Evolutionary conservation across 2,329 filamentous ascomycete genomes (phyloP), one percentile per base, ranked within the genome.

Genomic region (Amauroascus verrucosus): DNA sequence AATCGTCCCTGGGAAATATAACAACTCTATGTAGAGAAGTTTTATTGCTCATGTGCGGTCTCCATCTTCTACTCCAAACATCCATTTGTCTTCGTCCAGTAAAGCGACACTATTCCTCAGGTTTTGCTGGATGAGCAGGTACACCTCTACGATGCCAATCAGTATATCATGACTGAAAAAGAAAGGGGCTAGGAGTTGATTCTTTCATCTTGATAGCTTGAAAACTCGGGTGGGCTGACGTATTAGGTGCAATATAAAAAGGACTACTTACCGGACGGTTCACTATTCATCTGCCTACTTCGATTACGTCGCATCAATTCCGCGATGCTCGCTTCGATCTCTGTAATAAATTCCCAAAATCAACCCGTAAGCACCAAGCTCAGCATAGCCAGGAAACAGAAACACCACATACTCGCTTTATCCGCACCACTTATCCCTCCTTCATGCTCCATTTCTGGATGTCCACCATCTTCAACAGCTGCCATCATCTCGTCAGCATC

Each of bases 41-140:
- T 32, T 51, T 13, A 18, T 11, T 28, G n/a, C 4, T 64, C 59
- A 68, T 37, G 59, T 59, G 26, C 48, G 64, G 51, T 60, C 67
- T 56, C 75, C 71, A 51, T 80, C 76, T 61, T 88, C 85, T 1
- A 80, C 74, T 66, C 90, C 87, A 69, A 86, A 95, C 84, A 95
- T 94, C 89, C 89, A 95, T 62, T 84, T 86, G 63, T 95, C 89
- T 48, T 93, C 86, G 20, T 86, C 79, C 48, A 95, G 71, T 13
- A 83, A 81, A 14, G 80, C 78, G 1, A 89, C 84, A 65, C 88
- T 88, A 55, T 80, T 80, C 60, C 81, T 76, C 52, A 94, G 72
- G 65, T 84, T 89, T 32, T 81, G 78, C 58, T 81, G 79, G 46
- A 89, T 78, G 20, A 81, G 77, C 58, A 85, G 81, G 24, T 88